These are phyloP conservation scores for Colletotrichum sp. DNA, from an alignment of 2,329 filamentous ascomycete species.

Conservation along the genomic window DNA sequence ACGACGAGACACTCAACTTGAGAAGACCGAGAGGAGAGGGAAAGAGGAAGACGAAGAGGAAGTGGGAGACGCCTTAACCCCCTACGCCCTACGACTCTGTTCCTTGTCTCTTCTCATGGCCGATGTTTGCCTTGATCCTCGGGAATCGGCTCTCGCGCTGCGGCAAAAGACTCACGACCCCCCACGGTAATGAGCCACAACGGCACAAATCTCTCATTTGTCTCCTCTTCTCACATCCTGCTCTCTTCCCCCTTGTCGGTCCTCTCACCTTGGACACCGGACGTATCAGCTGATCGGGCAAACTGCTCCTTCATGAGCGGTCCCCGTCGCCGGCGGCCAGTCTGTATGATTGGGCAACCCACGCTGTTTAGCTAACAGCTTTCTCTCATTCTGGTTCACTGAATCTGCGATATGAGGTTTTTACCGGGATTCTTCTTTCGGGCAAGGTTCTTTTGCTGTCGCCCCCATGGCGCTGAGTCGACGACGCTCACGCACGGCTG, in stretches of 20 bases:
- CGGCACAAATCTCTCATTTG: neutral
- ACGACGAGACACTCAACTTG: neutral
- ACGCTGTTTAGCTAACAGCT: slow-evolving; percentile 12
- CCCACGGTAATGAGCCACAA: slow-evolving; percentile 11
- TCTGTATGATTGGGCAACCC: slow-evolving; percentile 6
- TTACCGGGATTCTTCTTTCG: neutral
- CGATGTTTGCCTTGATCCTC: neutral
- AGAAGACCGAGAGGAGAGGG: neutral
- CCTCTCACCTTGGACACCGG: neutral
- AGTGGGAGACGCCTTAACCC: neutral
- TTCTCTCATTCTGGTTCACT: neutral
- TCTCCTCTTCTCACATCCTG: neutral
- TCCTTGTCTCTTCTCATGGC: neutral
- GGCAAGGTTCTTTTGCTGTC: neutral
- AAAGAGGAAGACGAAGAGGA: neutral
- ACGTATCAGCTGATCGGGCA: neutral
- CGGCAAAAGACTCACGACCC: neutral
- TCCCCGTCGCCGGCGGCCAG: neutral
- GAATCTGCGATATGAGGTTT: neutral
- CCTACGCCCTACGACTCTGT: neutral
- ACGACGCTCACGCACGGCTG: neutral
- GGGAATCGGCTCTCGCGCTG: neutral
- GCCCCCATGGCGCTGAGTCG: neutral
- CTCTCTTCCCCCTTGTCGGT: neutral
- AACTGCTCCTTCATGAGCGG: neutral